phyloP scores from a whole-genome alignment of 495 filamentous ascomycete genomes.

The Aspergillus funiculosus region DNA sequence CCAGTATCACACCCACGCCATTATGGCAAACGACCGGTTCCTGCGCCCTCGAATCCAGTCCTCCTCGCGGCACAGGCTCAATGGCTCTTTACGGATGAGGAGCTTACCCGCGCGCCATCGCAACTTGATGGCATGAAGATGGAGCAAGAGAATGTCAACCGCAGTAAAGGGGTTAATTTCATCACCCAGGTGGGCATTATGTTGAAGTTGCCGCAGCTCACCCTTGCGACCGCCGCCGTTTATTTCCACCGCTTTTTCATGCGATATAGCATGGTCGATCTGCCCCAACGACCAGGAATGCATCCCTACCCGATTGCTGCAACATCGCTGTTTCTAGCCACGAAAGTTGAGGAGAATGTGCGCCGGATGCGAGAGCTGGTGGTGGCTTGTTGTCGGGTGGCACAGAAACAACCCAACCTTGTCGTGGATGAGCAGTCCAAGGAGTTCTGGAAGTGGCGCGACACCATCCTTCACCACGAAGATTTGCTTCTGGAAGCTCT shows the following conservation, averaged over 20 bases:
- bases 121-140: conserved; percentile 72
- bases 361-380: conserved; percentile 91
- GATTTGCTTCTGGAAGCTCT: conserved; percentile 84
- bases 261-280: conserved; percentile 68
- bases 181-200: conserved; percentile 90
- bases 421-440: conserved; percentile 91
- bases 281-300: conserved; percentile 55
- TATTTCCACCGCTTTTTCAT: conserved; percentile 96
- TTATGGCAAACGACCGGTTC: conserved; percentile 41
- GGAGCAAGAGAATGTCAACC: conserved; percentile 67
- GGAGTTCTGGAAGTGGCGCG: conserved; percentile 95
- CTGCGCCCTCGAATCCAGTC: conserved; percentile 44
- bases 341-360: conserved; percentile 94
- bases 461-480: conserved; percentile 85
- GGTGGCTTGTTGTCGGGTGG: conserved; percentile 85
- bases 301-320: conserved; percentile 91
- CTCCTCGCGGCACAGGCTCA: conserved; percentile 57
- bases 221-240: conserved; percentile 82
- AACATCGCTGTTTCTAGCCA: conserved; percentile 84
- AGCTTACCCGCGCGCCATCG: conserved; percentile 75
- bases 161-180: conserved; percentile 92
- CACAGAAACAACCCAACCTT: conserved; percentile 84
- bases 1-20: conserved; percentile 19
- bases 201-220: conserved; percentile 86
- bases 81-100: conserved; percentile 85